A percentile compares a stretch with the other conserved stretches of the same genome.
phyloP scores from a whole-genome alignment of 1,139 yeast genomes.

The Diutina ranongensis region DNA sequence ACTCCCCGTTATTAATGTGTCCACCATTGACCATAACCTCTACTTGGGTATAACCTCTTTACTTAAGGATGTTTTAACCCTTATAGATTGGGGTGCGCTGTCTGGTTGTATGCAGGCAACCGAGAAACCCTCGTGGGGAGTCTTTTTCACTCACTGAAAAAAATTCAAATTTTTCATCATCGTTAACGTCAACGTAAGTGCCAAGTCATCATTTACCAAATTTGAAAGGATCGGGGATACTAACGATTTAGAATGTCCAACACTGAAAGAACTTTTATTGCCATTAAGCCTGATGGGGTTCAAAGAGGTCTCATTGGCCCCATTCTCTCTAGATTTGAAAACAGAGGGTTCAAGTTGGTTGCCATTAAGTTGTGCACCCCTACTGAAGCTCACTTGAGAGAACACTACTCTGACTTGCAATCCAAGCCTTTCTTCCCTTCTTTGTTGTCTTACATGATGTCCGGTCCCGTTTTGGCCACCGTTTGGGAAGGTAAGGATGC shows the following conservation, averaged over 20 bases:
- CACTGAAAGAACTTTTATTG: slow-evolving; percentile 95
- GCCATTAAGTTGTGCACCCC: slow-evolving; percentile 90
- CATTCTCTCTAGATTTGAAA: slow-evolving; percentile 89
- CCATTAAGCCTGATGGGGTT: slow-evolving; percentile 99
- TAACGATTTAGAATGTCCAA: slow-evolving; percentile 23
- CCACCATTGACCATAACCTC: background rate
- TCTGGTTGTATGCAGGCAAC: too few relatives aligned
- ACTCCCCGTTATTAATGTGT: too few relatives aligned
- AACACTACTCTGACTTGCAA: slow-evolving; percentile 93
- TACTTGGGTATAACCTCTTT: too few relatives aligned
- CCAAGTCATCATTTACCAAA: background rate
- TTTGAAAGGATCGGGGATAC: background rate
- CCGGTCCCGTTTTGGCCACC: slow-evolving; percentile 98
- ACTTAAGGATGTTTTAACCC: too few relatives aligned
- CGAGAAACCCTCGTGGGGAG: background rate
- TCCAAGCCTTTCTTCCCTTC: slow-evolving; percentile 97
- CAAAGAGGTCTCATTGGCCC: slow-evolving; percentile 94
- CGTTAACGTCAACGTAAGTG: background rate
- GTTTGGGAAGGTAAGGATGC: slow-evolving; percentile 99
- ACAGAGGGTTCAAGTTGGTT: slow-evolving; percentile 95
- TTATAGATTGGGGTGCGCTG: background rate
- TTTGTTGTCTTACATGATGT: slow-evolving; percentile 88
- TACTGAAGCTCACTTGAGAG: slow-evolving; percentile 75
- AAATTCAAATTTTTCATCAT: slow-evolving; percentile 1
- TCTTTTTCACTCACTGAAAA: too few relatives aligned